Evolutionary conservation across 306 rosid genomes (phyloP).

Genomic region (Acacia acuminata): DNA sequence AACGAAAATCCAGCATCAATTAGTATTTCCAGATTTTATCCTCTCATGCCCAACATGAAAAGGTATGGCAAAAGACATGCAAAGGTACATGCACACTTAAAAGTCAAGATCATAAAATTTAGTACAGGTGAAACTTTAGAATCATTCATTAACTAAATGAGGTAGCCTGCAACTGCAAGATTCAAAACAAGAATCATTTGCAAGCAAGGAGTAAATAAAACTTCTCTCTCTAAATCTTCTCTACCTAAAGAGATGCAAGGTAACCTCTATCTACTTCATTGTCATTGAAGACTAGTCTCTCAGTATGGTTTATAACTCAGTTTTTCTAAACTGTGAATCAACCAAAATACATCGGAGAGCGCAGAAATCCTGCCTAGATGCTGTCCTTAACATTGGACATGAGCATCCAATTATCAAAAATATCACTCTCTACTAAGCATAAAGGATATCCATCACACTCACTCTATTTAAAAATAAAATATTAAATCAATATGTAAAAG

Average conservation of each 20-base stretch:
- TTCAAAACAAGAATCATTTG: conserved; percentile 24
- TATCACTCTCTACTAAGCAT: neutral
- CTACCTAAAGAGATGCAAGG: conserved; percentile 18
- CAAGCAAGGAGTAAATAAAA: neutral
- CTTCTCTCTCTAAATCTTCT: neutral
- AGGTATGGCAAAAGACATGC: neutral
- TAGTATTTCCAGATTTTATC: conserved; percentile 28
- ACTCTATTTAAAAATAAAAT: neutral
- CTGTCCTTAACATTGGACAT: conserved; percentile 3
- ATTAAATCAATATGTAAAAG: no score
- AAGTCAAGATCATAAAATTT: conserved; percentile 4
- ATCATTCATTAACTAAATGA: neutral
- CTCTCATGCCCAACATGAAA: conserved; percentile 11
- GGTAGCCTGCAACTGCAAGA: neutral
- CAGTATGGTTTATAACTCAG: neutral
- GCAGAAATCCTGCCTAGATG: neutral
- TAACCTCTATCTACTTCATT: conserved; percentile 12
- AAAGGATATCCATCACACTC: neutral
- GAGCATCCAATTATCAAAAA: conserved; percentile 10
- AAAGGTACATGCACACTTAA: conserved; percentile 7
- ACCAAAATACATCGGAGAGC: neutral
- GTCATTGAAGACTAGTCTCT: neutral
- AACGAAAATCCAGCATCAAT: conserved; percentile 28
- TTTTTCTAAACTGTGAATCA: neutral
- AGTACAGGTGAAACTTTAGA: neutral